Percentiles rank a stretch among this genome's conserved stretches.
Conservation (phyloP, 352 stramenopile species). For the Globisporangium iwayamae region DNA sequence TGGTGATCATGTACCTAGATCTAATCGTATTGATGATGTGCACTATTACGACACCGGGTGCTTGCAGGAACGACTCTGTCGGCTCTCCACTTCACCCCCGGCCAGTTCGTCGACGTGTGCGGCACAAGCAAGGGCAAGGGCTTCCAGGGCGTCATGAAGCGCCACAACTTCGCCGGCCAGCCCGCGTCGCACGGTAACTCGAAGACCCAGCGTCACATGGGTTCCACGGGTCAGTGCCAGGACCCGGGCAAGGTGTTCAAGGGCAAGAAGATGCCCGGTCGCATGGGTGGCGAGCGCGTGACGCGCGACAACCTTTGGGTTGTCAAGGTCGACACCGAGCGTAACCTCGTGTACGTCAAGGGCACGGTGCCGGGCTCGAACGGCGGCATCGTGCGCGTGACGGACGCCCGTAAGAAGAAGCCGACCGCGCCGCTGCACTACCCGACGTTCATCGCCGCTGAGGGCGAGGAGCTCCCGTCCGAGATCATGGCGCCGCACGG, state of each 20-base stretch:
- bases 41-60: not conserved
- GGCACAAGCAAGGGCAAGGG: conserved; percentile 89
- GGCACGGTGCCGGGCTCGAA: conserved; percentile 90
- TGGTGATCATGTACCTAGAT: not conserved
- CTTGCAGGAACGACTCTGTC: conserved; percentile 83
- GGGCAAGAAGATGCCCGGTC: conserved; percentile 99
- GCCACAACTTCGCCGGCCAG: conserved; percentile 96
- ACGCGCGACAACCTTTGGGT: conserved; percentile 97
- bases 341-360: conserved; percentile 94
- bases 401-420: conserved; percentile 86
- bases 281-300: conserved; percentile 93
- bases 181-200: conserved; percentile 97
- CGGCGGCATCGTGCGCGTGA: conserved; percentile 83
- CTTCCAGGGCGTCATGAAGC: conserved; percentile 98
- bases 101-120: conserved; percentile 97
- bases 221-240: conserved; percentile 97
- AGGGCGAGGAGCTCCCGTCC: conserved; percentile 45
- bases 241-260: conserved; percentile 99
- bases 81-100: conserved; percentile 96
- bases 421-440: conserved; percentile 59
- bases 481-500: conserved; percentile 77
- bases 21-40: not conserved
- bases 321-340: conserved; percentile 89
- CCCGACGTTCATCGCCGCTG: conserved; percentile 65
- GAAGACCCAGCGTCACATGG: conserved; percentile 95